Base-by-base conservation (phyloP, 306 rosid species). In the Fragaria nilgerrensis region DNA sequence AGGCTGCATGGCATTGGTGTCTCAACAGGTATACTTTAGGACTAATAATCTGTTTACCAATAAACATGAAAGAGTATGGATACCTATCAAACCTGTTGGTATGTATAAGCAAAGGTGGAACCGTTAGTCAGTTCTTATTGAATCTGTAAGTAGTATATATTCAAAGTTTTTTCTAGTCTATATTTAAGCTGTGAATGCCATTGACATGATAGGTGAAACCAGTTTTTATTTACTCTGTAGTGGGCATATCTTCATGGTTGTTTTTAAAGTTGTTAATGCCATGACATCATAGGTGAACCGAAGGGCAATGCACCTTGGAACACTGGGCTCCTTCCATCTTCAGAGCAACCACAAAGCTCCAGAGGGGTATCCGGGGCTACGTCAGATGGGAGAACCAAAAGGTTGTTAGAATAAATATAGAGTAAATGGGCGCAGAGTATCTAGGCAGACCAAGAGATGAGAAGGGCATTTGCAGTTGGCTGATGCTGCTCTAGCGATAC, bases 381-480 rank as follows among this genome's bases (percentile, higher is more conserved):
- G 20, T 32, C 82, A 0, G 72, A 77, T 27, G 88, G 88, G 64
- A 84, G 85, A 79, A 72, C 88, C 48, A 90, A 85, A 89, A 86
- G 55, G 88, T 92, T 9, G 87, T 90, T 69, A 88, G 97, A 76
- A 86, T 95, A 84, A 95, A 88, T 69, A 95, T 95, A 45, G 92
- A 90, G 47, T 95, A 78, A 85, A 36, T 64, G 17, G 8, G 29
- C 70, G 43, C 39, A 73, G 23, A 17, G 22, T 34, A 15, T 6
- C 67, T 32, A 34, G 1, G 43, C 20, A 5, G 11, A 32, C 34
- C 43, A 58, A 34, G 25, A 58, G 16, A 23, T 13, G n/a, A 39
- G 20, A 29, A 6, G 22, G 2, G 9, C 0, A 27, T 27, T 36
- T 22, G 34, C 3, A 10, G 32, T 22, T 13, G 39, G 2, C 22